Percentiles rank a stretch among this genome's conserved stretches.
Conservation (phyloP, 2,329 filamentous ascomycete genomes). For the Neurospora sp. region DNA sequence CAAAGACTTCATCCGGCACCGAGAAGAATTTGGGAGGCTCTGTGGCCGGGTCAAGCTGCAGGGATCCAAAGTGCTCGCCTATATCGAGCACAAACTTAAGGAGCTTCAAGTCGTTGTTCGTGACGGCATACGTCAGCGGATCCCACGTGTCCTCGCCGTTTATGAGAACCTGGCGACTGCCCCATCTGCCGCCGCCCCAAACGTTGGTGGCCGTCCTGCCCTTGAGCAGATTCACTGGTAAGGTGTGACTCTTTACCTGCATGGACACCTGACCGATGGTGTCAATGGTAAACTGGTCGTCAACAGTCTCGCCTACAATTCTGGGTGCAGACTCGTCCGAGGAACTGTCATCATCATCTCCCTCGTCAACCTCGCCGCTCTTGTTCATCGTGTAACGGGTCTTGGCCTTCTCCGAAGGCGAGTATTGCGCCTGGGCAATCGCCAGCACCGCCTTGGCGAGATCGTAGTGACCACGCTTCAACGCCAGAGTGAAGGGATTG, state of each 20-base stretch:
- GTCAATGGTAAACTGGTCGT: conserved; percentile 64
- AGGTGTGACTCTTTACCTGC: conserved; percentile 54
- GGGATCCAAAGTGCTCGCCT: conserved; percentile 32
- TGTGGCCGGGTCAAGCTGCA: conserved; percentile 27
- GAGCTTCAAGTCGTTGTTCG: conserved; percentile 40
- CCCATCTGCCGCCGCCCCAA: background rate
- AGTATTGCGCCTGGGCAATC: conserved; percentile 60
- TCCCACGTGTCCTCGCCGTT: background rate
- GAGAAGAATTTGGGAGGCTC: conserved; percentile 24
- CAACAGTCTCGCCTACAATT: conserved; percentile 45
- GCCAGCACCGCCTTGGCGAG: conserved; percentile 58
- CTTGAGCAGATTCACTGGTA: conserved; percentile 43
- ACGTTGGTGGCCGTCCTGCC: conserved; percentile 19
- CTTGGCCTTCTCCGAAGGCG: conserved; percentile 41
- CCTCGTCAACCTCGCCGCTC: conserved; percentile 19
- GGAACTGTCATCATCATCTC: conserved; percentile 23
- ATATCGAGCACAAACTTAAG: conserved; percentile 50
- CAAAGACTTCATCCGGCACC: conserved; percentile 33
- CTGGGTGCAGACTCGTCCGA: conserved; percentile 30
- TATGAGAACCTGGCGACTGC: background rate
- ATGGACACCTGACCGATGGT: conserved; percentile 60
- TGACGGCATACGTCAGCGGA: conserved; percentile 37
- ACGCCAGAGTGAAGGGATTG: conserved; percentile 58
- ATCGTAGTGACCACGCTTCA: conserved; percentile 53
- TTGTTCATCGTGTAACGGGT: conserved; percentile 37